Evolutionary conservation across 2,329 filamentous ascomycete genomes (phyloP).

Genomic region (Diaporthe eres): DNA sequence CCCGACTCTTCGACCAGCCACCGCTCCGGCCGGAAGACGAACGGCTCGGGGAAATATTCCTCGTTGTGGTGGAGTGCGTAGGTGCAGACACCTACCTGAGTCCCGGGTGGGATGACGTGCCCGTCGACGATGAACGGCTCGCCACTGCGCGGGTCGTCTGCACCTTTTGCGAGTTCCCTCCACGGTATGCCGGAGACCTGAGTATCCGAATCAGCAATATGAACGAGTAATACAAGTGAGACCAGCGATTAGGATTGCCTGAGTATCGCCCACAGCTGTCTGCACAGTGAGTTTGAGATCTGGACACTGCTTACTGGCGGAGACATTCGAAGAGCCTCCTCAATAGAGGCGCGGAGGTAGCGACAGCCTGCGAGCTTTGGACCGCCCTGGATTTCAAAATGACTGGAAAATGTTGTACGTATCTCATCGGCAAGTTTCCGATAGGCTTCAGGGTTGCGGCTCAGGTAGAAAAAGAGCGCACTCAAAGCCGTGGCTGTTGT

Average conservation of each 20-base stretch:
- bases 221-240: background rate
- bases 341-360: conserved; percentile 3
- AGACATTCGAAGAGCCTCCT: conserved; percentile 33
- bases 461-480: conserved; percentile 19
- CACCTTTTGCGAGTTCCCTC: conserved; percentile 10
- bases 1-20: conserved; percentile 51
- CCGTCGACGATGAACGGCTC: conserved; percentile 26
- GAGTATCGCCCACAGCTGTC: background rate
- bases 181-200: conserved; percentile 14
- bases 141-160: background rate
- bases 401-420: background rate
- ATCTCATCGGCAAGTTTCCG: conserved; percentile 4
- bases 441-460: background rate
- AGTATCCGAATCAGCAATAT: background rate
- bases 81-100: conserved; percentile 54
- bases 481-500: conserved; percentile 2
- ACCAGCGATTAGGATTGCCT: background rate
- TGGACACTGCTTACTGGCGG: background rate
- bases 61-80: conserved; percentile 60
- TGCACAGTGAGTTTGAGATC: background rate
- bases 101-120: conserved; percentile 31
- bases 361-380: conserved; percentile 14
- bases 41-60: conserved; percentile 57
- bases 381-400: background rate
- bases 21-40: conserved; percentile 57